Evolutionary conservation across 768 basidiomycete species (phyloP).

Genomic region (Cyclocybe aegerita): DNA sequence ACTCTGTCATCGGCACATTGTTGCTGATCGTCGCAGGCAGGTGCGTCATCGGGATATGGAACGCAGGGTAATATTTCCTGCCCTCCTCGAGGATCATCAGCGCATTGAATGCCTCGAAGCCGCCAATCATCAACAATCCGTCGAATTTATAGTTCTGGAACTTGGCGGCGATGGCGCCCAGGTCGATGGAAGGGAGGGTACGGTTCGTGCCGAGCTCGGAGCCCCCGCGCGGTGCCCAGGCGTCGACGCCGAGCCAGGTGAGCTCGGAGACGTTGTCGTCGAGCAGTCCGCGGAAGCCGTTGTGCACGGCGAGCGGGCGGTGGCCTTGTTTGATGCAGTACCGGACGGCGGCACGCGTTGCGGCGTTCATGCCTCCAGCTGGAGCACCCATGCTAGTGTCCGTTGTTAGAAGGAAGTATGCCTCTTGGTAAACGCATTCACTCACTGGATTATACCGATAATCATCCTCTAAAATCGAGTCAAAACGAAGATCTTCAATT

Average conservation of each 20-base stretch:
- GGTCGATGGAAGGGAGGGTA: slow-evolving; percentile 77
- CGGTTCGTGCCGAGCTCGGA: slow-evolving; percentile 98
- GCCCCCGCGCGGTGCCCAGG: slow-evolving; percentile 94
- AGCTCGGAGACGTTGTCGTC: slow-evolving; percentile 85
- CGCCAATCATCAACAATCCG: slow-evolving; percentile 86
- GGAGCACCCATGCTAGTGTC: slow-evolving; percentile 84
- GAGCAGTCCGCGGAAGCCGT: slow-evolving; percentile 93
- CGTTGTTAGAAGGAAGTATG: background rate
- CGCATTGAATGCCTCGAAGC: slow-evolving; percentile 91
- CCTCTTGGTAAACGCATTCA: slow-evolving; percentile 2
- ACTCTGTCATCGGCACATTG: slow-evolving; percentile 97
- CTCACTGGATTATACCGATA: slow-evolving; percentile 83
- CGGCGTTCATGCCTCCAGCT: slow-evolving; percentile 98
- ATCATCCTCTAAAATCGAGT: slow-evolving; percentile 59
- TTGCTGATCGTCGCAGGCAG: slow-evolving; percentile 97
- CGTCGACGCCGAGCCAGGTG: slow-evolving; percentile 95
- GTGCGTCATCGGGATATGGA: slow-evolving; percentile 95
- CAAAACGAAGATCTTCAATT: slow-evolving; percentile 9
- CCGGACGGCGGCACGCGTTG: slow-evolving; percentile 90
- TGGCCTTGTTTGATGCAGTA: slow-evolving; percentile 94
- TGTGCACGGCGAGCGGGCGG: slow-evolving; percentile 88
- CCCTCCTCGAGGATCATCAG: slow-evolving; percentile 78
- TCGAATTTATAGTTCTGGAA: slow-evolving; percentile 86
- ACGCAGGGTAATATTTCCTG: slow-evolving; percentile 80
- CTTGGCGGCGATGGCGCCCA: slow-evolving; percentile 86